Evolutionary conservation across 768 basidiomycete genomes (phyloP), one percentile per base, ranked within the genome.

Genomic region (Trametes cingulata): DNA sequence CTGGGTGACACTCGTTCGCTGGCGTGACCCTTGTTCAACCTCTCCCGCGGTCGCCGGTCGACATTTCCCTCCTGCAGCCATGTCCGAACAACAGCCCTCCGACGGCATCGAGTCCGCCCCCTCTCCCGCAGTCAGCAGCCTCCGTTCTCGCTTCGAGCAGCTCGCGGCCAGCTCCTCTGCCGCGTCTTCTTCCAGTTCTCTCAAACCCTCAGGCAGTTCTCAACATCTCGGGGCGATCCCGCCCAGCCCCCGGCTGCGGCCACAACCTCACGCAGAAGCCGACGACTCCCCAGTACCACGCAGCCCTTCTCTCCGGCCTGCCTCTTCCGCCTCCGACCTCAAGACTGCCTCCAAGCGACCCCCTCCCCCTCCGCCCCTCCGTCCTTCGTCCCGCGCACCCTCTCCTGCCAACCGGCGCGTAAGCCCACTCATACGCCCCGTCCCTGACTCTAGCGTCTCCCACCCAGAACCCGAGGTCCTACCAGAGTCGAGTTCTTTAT

Each of bases 131-230:
- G 88, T 91, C 53, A 86, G 81, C 71, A 88, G 80, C 60, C 77
- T 92, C 17, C 82, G 82, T 45, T 88, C 86, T 29, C 82, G 77
- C 67, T 92, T 91, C 67, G 90, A 92, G 69, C 81, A 85, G 65
- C 74, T 90, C 24, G 85, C 88, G 3, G 75, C 76, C 46, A 75
- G 76, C 10, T 73, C 77, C 13, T 68, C 70, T 36, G 37, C 60
- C 35, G 40, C 69, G 41, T 19, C 62, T 10, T 7, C 56, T 12
- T 12, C 56, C 2, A 15, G 25, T 36, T 33, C 61, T 27, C 56
- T 61, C 58, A 65, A 65, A 42, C 61, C 61, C 3, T 24, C 57
- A 13, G 19, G 49, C 50, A 35, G 37, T 29, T 25, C 20, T 13
- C 55, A 45, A 53, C 57, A 53, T 51, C 47, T 58, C 64, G 49